Evolutionary conservation across 208 protist genomes (phyloP).

Genomic region (Phytomonas sp.): DNA sequence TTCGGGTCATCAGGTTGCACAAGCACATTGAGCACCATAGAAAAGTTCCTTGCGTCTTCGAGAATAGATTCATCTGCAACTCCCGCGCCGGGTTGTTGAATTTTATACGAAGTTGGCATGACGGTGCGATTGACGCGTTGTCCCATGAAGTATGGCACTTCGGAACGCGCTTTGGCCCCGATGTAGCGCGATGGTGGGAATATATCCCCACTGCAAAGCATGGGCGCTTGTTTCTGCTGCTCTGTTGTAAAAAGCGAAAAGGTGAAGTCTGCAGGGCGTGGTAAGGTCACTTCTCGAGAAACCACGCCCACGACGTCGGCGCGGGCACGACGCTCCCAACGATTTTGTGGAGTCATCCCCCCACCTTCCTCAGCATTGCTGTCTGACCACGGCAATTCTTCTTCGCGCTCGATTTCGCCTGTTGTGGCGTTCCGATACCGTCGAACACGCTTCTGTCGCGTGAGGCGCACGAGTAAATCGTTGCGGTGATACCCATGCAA

Average conservation of each 20-base stretch:
- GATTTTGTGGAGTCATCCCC: not conserved
- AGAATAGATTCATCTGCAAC: not conserved
- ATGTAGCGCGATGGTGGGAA: slow-evolving; percentile 62
- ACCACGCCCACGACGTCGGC: slow-evolving; percentile 64
- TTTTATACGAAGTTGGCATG: not conserved
- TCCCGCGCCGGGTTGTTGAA: slow-evolving; percentile 5
- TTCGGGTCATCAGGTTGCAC: slow-evolving; percentile 23
- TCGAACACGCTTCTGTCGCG: slow-evolving; percentile 26
- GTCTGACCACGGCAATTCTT: slow-evolving; percentile 11
- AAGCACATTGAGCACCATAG: slow-evolving; percentile 22
- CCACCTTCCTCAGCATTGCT: not conserved
- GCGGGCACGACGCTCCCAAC: not conserved
- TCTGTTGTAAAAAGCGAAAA: slow-evolving; percentile 33
- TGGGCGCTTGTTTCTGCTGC: slow-evolving; percentile 22
- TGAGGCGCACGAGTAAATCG: slow-evolving; percentile 60
- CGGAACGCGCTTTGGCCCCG: slow-evolving; percentile 23
- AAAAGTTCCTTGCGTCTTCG: slow-evolving; percentile 12
- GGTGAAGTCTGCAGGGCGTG: slow-evolving; percentile 66
- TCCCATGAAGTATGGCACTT: slow-evolving; percentile 52
- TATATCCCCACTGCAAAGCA: slow-evolving; percentile 35
- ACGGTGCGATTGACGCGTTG: slow-evolving; percentile 30
- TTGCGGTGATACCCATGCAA: slow-evolving; percentile 65
- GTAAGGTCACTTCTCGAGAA: slow-evolving; percentile 58
- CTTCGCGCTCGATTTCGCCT: slow-evolving; percentile 40
- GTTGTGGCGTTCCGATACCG: slow-evolving; percentile 38